Conservation (phyloP, 768 basidiomycete genomes). For the Rhodotorula taiwanensis region DNA sequence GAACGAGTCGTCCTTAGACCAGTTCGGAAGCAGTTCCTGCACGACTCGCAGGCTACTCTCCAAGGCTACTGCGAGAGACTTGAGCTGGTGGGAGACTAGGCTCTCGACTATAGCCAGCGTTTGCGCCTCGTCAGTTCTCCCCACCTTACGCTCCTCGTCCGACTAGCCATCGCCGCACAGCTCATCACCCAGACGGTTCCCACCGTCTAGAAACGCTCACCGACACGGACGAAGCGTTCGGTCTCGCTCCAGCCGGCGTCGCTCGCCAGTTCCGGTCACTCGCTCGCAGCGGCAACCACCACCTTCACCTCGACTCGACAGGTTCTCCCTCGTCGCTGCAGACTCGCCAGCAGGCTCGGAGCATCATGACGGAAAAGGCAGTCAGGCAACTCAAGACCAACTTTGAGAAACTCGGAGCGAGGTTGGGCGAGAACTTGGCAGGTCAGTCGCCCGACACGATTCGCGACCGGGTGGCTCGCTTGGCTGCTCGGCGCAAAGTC, state of each 20-base stretch:
- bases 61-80: too few species aligned
- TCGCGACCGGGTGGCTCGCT: background rate
- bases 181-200: background rate
- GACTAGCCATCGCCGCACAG: background rate
- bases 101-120: too few species aligned
- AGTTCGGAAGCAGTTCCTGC: too few species aligned
- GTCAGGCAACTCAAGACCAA: slow-evolving; percentile 19
- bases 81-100: too few species aligned
- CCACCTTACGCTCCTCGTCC: background rate
- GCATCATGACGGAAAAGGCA: slow-evolving; percentile 29
- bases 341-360: background rate
- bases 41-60: too few species aligned
- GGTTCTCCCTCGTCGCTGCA: background rate
- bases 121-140: too few species aligned
- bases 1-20: too few species aligned
- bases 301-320: too few species aligned
- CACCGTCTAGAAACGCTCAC: background rate
- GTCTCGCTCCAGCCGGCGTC: background rate
- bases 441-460: slow-evolving; percentile 1
- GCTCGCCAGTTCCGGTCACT: too few species aligned
- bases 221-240: slow-evolving; percentile 3
- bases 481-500: too few species aligned
- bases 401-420: slow-evolving; percentile 18
- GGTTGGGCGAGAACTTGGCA: slow-evolving; percentile 34
- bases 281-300: too few species aligned